Evolutionary conservation across 2,329 filamentous ascomycete genomes (phyloP), one percentile per base, ranked within the genome.

Genomic region (Epicoccum nigrum): DNA sequence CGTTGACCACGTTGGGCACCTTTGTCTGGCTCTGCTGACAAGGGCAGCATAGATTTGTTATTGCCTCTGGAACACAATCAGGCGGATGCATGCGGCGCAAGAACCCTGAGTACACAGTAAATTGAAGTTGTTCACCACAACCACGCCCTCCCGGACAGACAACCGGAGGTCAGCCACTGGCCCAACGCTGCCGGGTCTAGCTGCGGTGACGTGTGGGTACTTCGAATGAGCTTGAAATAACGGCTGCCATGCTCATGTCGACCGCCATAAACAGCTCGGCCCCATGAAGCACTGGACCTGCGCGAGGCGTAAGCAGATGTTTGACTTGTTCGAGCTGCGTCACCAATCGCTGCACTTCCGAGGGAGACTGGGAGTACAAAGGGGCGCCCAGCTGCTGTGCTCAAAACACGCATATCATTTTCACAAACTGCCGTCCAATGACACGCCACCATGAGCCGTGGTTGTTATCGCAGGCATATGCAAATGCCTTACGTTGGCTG

Each of bases 401-500:
- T 17, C 21, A 43, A 47, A 33, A 52, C 32, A 32, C 16, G 41
- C 37, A 42, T 43, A 32, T 46, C 28, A 43, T 33, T 52, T 39
- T 40, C 33, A 39, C 33, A 20, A 33, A 43, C 19, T 34, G 17
- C 23, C 38, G 38, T 20, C 49, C 44, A 47, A 52, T 52, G 28
- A 33, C 25, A 39, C 9, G 27, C 4, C 25, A 31, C 8, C 25
- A 15, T 13, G 7, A 23, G 33, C 31, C 21, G 28, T 27, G 27
- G 28, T 44, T 21, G 43, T 52, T 52, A 52, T 52, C 49, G 43
- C 38, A 52, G 33, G 39, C 38, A 39, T 52, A 47, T 33, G 49
- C 49, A 47, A 38, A 52, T 39, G 38, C 49, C 27, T 20, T 33
- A 25, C 23, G 23, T 25, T 25, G 23, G 23, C 23, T 25, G 23